Percentiles rank a stretch among this genome's conserved stretches.
These are phyloP conservation scores for Dichomitus squalens DNA, from an alignment of 1,284 basidiomycete genomes.

Conservation along the genomic window DNA sequence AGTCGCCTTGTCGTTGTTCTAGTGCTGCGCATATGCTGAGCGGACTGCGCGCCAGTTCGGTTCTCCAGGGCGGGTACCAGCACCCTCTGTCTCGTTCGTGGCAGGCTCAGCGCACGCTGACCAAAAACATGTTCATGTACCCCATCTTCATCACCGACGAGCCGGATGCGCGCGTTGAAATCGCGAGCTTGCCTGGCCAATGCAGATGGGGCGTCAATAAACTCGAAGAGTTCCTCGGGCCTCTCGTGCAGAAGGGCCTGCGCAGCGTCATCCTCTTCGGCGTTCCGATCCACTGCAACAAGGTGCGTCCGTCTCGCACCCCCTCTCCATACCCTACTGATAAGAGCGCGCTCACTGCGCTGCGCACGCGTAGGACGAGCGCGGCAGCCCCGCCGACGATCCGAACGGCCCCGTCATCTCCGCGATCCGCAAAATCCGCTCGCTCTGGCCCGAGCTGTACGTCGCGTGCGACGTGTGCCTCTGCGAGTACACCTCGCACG, in stretches of 20 bases:
- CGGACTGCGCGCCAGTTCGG: conserved; percentile 49
- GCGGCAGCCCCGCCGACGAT: conserved; percentile 91
- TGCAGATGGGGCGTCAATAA: conserved; percentile 94
- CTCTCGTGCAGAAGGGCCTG: conserved; percentile 89
- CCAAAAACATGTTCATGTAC: conserved; percentile 96
- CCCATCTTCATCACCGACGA: conserved; percentile 97
- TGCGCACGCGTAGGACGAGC: conserved; percentile 62
- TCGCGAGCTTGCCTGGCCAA: conserved; percentile 82
- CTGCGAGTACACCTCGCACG: conserved; percentile 99
- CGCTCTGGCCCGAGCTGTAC: conserved; percentile 82
- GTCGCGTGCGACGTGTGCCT: conserved; percentile 96
- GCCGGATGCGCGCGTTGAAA: conserved; percentile 78
- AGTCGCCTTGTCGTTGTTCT: conserved; percentile 4
- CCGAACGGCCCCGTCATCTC: conserved; percentile 90
- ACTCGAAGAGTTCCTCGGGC: conserved; percentile 86
- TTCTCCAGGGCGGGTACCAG: conserved; percentile 92
- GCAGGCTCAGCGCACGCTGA: conserved; percentile 77
- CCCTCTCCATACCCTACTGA: not conserved
- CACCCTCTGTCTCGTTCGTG: conserved; percentile 87
- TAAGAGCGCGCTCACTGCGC: not conserved
- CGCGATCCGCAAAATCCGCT: conserved; percentile 79
- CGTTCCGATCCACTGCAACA: conserved; percentile 83
- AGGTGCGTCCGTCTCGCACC: conserved; percentile 54
- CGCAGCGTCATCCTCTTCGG: conserved; percentile 95
- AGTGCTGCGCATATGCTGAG: not conserved